Evolutionary conservation across 192 early-diverging fungal species (phyloP).

Genomic region (Phycomyces nitens): DNA sequence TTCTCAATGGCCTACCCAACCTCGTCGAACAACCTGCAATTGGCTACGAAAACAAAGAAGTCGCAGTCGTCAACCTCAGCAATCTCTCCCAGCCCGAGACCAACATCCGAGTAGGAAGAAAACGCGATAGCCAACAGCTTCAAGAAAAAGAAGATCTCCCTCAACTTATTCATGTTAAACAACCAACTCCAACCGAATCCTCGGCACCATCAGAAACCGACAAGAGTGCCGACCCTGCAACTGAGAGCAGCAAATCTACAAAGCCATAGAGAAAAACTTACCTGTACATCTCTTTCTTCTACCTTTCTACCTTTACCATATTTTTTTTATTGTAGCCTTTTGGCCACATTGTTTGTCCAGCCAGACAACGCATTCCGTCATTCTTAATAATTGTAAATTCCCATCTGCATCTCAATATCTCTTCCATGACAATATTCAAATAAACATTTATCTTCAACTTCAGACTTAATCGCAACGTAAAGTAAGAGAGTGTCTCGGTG

Average conservation of each 20-base stretch:
- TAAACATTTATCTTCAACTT: constrained; percentile 1
- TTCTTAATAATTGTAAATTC: constrained; percentile 4
- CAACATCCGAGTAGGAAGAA: background rate
- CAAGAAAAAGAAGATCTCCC: background rate
- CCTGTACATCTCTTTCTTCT: background rate
- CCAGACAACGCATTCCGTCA: background rate
- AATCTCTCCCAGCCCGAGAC: background rate
- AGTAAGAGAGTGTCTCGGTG: background rate
- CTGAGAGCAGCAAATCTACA: background rate
- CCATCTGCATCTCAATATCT: constrained; percentile 1
- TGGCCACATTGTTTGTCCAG: background rate
- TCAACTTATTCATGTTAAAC: background rate
- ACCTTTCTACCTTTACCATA: no score
- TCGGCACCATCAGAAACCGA: background rate
- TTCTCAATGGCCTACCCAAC: no score
- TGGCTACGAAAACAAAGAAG: background rate
- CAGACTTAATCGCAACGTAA: background rate
- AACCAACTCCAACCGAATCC: background rate
- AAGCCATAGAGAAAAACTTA: background rate
- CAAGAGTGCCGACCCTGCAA: background rate
- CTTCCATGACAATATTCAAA: constrained; percentile 3
- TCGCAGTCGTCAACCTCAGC: background rate
- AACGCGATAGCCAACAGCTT: background rate
- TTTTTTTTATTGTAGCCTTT: no score
- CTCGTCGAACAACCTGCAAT: no score